A percentile compares a stretch with the other conserved stretches of the same genome.
These are phyloP conservation scores for Aleurites moluccanus DNA, from an alignment of 441 rosid genomes.

Conservation along the genomic window DNA sequence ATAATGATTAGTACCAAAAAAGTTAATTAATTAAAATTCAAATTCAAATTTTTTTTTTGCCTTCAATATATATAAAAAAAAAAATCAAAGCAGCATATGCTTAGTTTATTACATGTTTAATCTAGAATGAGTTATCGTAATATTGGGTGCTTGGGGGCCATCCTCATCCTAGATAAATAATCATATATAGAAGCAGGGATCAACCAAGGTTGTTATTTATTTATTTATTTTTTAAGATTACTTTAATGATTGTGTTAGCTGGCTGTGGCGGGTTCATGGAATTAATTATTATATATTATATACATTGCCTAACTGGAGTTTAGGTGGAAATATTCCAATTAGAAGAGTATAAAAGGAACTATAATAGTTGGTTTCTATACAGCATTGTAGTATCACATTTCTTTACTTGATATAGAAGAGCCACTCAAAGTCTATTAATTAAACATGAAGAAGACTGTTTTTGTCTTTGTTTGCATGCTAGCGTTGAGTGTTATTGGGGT, in stretches of 20 bases:
- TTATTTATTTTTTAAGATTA: no score
- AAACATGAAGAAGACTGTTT: background rate
- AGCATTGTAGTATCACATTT: background rate
- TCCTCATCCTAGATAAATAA: background rate
- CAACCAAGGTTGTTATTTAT: no score
- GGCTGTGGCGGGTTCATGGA: background rate
- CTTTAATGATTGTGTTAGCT: no score
- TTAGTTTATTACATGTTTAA: background rate
- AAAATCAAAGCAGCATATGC: no score
- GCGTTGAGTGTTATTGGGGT: background rate
- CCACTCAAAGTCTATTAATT: no score
- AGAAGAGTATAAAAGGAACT: constrained; percentile 14
- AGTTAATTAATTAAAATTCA: no score
- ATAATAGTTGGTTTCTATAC: background rate
- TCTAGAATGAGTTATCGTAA: background rate
- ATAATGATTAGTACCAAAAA: no score
- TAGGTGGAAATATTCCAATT: background rate
- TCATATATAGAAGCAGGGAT: background rate
- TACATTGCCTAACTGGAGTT: constrained; percentile 4
- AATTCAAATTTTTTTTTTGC: no score
- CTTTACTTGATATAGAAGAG: background rate
- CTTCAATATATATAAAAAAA: no score
- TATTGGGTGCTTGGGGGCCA: background rate
- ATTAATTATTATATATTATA: background rate
- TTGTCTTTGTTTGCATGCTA: background rate